Conservation (phyloP, 1,284 basidiomycete species). For the Afroboletus lepidellus region DNA sequence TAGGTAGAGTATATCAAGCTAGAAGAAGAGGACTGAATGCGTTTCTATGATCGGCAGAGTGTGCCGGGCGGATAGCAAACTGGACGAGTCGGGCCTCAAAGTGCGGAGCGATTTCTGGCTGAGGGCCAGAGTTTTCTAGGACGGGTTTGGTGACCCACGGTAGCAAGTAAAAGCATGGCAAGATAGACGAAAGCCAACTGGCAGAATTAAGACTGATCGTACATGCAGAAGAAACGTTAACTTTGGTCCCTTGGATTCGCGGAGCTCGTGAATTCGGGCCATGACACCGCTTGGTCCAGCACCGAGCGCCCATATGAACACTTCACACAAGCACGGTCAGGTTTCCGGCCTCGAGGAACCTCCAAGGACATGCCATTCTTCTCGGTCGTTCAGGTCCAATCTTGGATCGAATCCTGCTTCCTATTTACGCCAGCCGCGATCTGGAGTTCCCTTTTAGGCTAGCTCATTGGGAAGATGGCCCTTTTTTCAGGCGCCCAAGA, state of each 20-base stretch:
- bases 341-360: conserved; percentile 29
- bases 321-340: conserved; percentile 22
- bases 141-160: conserved; percentile 28
- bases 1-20: conserved; percentile 8
- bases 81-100: conserved; percentile 25
- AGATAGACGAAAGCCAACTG: conserved; percentile 26
- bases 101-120: conserved; percentile 13
- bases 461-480: conserved; percentile 20
- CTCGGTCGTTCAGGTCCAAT: conserved; percentile 20
- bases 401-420: conserved; percentile 28
- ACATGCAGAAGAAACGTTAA: conserved; percentile 26
- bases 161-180: conserved; percentile 36
- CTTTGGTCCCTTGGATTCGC: conserved; percentile 33
- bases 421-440: conserved; percentile 21
- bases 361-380: conserved; percentile 19
- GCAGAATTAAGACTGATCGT: conserved; percentile 36
- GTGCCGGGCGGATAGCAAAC: conserved; percentile 30
- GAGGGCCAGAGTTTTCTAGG: conserved; percentile 28
- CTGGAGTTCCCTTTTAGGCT: conserved; percentile 27
- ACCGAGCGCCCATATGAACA: conserved; percentile 29
- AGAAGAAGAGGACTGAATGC: conserved; percentile 6
- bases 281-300: conserved; percentile 32
- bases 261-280: conserved; percentile 32
- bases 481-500: conserved; percentile 30
- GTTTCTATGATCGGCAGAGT: conserved; percentile 28